phyloP scores from a whole-genome alignment of 306 rosid species.

The Mimosa bimucronata region DNA sequence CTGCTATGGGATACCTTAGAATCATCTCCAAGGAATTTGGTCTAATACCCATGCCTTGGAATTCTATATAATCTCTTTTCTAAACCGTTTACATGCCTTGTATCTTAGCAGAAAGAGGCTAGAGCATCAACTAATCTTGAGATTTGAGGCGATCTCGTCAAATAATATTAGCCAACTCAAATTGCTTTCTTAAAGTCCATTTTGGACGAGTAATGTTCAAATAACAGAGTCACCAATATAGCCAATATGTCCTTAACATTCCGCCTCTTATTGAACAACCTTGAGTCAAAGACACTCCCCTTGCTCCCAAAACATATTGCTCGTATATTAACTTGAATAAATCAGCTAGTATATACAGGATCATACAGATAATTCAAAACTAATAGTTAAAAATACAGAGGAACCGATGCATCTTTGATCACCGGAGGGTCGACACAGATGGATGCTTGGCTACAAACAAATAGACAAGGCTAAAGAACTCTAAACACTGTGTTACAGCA shows the following conservation, averaged over 20 bases:
- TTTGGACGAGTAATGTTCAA: not conserved
- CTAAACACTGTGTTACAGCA: conserved; percentile 31
- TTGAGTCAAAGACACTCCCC: not conserved
- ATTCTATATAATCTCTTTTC: not conserved
- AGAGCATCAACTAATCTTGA: not conserved
- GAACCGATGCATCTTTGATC: conserved; percentile 34
- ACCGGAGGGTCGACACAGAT: conserved; percentile 43
- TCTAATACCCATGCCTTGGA: not conserved
- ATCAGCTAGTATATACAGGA: conserved; percentile 52
- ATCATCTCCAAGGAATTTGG: not conserved
- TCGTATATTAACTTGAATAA: conserved; percentile 30
- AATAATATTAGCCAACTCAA: not conserved
- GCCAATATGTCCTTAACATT: no score
- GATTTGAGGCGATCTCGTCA: not conserved
- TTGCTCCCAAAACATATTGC: conserved; percentile 18
- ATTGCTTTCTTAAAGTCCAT: not conserved
- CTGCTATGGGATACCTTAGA: not conserved
- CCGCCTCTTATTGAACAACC: no score
- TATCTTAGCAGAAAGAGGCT: not conserved
- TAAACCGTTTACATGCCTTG: not conserved
- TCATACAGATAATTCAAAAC: not conserved
- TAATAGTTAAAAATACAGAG: not conserved
- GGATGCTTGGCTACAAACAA: conserved; percentile 8
- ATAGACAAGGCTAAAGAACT: conserved; percentile 26
- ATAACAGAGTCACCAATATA: no score